Evolutionary conservation across 2,329 filamentous ascomycete species (phyloP).

Genomic region (Lachnellula suecica): DNA sequence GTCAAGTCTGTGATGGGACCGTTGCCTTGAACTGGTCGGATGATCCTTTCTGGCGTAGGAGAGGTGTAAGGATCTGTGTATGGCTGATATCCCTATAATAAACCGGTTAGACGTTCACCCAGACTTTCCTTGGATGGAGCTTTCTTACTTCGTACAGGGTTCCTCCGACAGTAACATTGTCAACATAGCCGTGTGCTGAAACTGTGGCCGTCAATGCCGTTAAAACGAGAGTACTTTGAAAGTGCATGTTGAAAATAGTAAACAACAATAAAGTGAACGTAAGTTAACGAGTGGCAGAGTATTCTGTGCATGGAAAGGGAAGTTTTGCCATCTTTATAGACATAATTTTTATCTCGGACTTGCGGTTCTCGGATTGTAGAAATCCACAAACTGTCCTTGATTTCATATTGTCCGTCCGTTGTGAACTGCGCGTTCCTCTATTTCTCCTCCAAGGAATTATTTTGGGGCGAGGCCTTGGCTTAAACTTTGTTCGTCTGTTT

Average conservation of each 20-base stretch:
- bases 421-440: not conserved
- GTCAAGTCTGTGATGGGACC: constrained; percentile 55
- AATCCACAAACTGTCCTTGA: not conserved
- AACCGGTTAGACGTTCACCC: not conserved
- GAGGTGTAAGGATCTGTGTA: constrained; percentile 44
- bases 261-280: not conserved
- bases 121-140: not conserved
- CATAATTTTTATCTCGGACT: too few species aligned
- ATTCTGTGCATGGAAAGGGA: too few species aligned
- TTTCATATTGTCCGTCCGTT: not conserved
- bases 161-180: constrained; percentile 27
- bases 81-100: constrained; percentile 30
- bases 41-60: constrained; percentile 47
- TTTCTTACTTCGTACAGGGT: constrained; percentile 27
- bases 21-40: constrained; percentile 57
- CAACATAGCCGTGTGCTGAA: constrained; percentile 21
- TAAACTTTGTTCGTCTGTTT: not conserved
- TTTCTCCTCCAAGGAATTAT: not conserved
- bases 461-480: not conserved
- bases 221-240: constrained; percentile 10
- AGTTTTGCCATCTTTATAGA: too few species aligned
- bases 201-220: constrained; percentile 13
- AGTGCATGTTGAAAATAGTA: constrained; percentile 3
- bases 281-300: too few species aligned
- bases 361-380: not conserved